phyloP scores from a whole-genome alignment of 768 basidiomycete genomes.

The Xerocomus potaroensis region DNA sequence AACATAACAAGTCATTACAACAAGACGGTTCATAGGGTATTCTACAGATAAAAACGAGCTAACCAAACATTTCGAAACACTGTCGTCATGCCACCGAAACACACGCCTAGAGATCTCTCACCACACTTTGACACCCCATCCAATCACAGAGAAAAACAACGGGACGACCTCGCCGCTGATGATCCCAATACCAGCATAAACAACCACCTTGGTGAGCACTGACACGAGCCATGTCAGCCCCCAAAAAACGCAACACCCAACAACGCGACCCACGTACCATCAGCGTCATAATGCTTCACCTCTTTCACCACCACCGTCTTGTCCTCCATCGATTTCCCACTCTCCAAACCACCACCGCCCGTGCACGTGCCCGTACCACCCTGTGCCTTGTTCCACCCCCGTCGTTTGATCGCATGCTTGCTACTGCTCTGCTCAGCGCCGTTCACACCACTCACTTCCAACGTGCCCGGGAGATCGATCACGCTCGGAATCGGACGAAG shows the following conservation, averaged over 20 bases:
- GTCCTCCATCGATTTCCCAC: constrained; percentile 23
- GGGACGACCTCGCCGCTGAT: constrained; percentile 62
- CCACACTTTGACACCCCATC: constrained; percentile 57
- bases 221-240: constrained; percentile 1
- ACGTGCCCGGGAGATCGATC: constrained; percentile 63
- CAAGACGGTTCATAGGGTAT: too few species aligned
- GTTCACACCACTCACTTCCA: constrained; percentile 38
- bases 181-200: constrained; percentile 83
- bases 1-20: too few species aligned
- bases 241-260: constrained; percentile 3
- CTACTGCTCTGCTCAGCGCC: constrained; percentile 35
- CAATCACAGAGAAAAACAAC: constrained; percentile 60
- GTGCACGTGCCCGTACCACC: constrained; percentile 30
- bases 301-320: constrained; percentile 24
- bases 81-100: too few species aligned
- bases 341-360: constrained; percentile 22
- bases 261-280: constrained; percentile 49
- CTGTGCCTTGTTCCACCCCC: constrained; percentile 16
- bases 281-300: constrained; percentile 80
- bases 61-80: too few species aligned
- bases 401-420: constrained; percentile 28
- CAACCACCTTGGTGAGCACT: constrained; percentile 89
- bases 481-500: constrained; percentile 80
- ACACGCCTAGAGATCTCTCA: too few species aligned
- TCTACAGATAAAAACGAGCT: too few species aligned